Evolutionary conservation across 805 yeast genomes (phyloP).

Genomic region (Kluyveromyces aestuarii): DNA sequence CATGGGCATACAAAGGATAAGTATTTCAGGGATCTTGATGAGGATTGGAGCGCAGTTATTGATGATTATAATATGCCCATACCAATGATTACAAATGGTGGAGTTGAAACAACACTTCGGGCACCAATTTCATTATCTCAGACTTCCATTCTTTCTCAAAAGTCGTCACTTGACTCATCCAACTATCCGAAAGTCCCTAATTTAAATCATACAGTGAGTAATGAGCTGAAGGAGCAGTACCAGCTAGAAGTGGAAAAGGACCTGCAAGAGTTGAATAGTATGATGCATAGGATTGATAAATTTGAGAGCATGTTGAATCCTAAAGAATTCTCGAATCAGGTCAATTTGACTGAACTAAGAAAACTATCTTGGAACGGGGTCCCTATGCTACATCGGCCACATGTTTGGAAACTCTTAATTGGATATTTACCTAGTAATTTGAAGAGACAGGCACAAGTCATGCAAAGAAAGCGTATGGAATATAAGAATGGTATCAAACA

Average conservation of each 20-base stretch:
- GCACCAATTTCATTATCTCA: conserved; percentile 2
- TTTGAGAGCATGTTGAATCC: conserved; percentile 55
- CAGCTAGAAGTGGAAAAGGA: conserved; percentile 25
- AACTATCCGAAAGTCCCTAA: conserved; percentile 26
- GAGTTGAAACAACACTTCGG: conserved; percentile 12
- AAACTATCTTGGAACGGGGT: conserved; percentile 92
- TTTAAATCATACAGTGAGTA: conserved; percentile 13
- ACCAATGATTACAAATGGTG: conserved; percentile 25
- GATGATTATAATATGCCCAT: conserved; percentile 33
- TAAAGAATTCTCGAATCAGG: conserved; percentile 36
- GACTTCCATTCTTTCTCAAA: conserved; percentile 1
- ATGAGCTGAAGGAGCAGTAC: conserved; percentile 15
- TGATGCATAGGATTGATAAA: conserved; percentile 51
- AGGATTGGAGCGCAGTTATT: conserved; percentile 86
- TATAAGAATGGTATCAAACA: conserved; percentile 67
- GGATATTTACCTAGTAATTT: conserved; percentile 88
- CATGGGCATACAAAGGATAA: conserved; percentile 21
- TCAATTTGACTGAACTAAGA: conserved; percentile 62
- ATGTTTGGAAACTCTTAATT: conserved; percentile 80
- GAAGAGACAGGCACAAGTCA: conserved; percentile 58
- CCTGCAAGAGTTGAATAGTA: conserved; percentile 43
- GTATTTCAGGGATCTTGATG: conserved; percentile 65
- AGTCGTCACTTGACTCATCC: conserved; percentile 4
- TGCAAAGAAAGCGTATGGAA: conserved; percentile 77
- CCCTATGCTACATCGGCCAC: conserved; percentile 70